A percentile compares a stretch with the other conserved stretches of the same genome.
Evolutionary conservation across 306 rosid genomes (phyloP).

Genomic region (Sphenostylis stenocarpa): DNA sequence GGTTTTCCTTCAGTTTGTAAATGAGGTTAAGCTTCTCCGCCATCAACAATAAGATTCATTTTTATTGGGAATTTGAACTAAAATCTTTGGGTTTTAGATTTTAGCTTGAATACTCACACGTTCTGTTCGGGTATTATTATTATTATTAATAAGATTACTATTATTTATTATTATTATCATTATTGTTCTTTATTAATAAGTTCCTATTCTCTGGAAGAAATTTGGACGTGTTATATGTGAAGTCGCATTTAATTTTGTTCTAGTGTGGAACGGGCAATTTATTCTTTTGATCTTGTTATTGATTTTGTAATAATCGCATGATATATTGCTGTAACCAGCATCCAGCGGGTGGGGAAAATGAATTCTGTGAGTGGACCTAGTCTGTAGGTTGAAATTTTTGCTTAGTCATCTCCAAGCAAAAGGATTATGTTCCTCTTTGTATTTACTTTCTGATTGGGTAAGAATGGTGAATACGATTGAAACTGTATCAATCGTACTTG

Average conservation of each 20-base stretch:
- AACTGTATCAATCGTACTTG: neutral
- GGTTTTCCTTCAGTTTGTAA: constrained; percentile 35
- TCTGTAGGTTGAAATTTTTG: neutral
- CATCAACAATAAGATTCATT: constrained; percentile 7
- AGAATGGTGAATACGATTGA: constrained; percentile 31
- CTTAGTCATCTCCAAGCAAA: neutral
- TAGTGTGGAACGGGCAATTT: neutral
- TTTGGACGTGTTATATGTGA: constrained; percentile 29
- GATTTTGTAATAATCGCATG: constrained; percentile 27
- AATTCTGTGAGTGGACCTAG: constrained; percentile 5
- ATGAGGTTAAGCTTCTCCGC: constrained; percentile 29
- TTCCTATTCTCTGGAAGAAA: neutral
- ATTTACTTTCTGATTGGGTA: constrained; percentile 31
- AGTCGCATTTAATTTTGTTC: neutral
- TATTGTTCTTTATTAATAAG: neutral
- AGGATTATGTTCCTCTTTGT: neutral
- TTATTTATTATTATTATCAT: neutral
- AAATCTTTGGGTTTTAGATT: constrained; percentile 29
- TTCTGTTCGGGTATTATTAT: constrained; percentile 35
- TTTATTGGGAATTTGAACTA: constrained; percentile 33
- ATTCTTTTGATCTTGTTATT: neutral
- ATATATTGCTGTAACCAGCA: constrained; percentile 25
- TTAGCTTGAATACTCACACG: neutral
- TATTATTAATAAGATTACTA: neutral
- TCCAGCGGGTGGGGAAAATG: constrained; percentile 18